Evolutionary conservation across 2,329 filamentous ascomycete genomes (phyloP).

Genomic region (Mycocentrospora acerina): DNA sequence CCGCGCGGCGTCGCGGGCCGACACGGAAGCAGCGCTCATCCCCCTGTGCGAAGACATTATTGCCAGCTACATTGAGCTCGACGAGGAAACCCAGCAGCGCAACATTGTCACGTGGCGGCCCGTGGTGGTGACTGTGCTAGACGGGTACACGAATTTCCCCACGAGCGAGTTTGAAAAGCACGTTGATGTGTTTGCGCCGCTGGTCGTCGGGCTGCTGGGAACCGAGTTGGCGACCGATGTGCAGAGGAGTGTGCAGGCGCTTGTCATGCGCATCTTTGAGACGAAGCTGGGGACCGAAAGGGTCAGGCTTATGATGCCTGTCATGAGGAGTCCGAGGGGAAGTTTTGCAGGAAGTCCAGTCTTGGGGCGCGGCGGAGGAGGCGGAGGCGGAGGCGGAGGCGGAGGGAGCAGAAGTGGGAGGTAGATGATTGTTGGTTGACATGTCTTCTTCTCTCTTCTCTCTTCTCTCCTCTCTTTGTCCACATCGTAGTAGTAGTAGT

Average conservation of each 20-base stretch:
- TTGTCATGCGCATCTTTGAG: constrained; percentile 83
- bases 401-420: too few species aligned
- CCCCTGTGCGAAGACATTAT: constrained; percentile 96
- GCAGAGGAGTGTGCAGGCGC: constrained; percentile 71
- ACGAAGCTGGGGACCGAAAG: constrained; percentile 20
- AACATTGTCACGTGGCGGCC: constrained; percentile 98
- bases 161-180: constrained; percentile 77
- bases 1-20: constrained; percentile 72
- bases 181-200: constrained; percentile 79
- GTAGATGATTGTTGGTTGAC: too few species aligned
- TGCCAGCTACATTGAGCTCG: constrained; percentile 77
- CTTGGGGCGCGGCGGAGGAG: constrained; percentile 12
- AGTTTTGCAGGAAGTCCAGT: constrained; percentile 25
- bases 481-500: too few species aligned
- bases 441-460: too few species aligned
- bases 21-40: constrained; percentile 89
- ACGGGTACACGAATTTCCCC: constrained; percentile 86
- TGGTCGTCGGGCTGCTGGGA: constrained; percentile 77
- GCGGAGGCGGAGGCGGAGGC: too few species aligned
- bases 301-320: constrained; percentile 27
- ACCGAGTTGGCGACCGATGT: constrained; percentile 82
- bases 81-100: constrained; percentile 94
- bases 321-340: constrained; percentile 20
- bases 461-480: too few species aligned
- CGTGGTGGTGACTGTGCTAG: constrained; percentile 93